Conservation (phyloP, 1,284 basidiomycete species). For the Cystobasidium sp. region DNA sequence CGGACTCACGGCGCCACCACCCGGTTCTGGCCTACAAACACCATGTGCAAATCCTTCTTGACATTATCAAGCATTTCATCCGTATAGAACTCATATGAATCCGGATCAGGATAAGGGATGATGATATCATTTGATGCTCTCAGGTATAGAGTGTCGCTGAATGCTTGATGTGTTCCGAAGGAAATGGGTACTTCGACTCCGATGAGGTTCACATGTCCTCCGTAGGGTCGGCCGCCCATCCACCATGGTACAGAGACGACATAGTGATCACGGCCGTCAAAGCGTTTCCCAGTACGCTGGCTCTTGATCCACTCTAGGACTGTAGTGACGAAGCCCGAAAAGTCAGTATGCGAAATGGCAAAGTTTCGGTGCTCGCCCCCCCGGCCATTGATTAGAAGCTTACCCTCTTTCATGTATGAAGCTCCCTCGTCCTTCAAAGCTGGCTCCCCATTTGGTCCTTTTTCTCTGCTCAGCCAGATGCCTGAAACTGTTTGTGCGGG, state of each 20-base stretch:
- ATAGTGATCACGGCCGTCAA: constrained; percentile 33
- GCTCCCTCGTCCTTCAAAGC: constrained; percentile 25
- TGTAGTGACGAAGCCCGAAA: background rate
- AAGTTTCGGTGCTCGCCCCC: background rate
- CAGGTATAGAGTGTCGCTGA: constrained; percentile 25
- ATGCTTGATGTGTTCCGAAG: constrained; percentile 23
- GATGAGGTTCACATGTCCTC: constrained; percentile 33
- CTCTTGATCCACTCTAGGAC: constrained; percentile 37
- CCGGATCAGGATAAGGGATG: constrained; percentile 39
- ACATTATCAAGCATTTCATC: constrained; percentile 38
- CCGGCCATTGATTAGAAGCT: background rate
- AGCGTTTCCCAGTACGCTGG: constrained; percentile 21
- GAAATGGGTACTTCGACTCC: constrained; percentile 37
- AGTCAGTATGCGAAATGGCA: background rate
- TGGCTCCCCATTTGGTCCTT: constrained; percentile 34
- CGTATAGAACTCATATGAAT: constrained; percentile 33
- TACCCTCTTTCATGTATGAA: constrained; percentile 31
- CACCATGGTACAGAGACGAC: constrained; percentile 33
- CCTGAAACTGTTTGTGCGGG: constrained; percentile 34
- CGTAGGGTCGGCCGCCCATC: constrained; percentile 32
- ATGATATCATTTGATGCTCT: constrained; percentile 35
- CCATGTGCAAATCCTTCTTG: constrained; percentile 22
- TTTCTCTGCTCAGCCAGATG: constrained; percentile 33
- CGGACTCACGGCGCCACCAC: constrained; percentile 29
- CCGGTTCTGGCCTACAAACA: constrained; percentile 36